Base-by-base conservation (phyloP, 257 asterid genomes). In the Thymus mandschuricus region DNA sequence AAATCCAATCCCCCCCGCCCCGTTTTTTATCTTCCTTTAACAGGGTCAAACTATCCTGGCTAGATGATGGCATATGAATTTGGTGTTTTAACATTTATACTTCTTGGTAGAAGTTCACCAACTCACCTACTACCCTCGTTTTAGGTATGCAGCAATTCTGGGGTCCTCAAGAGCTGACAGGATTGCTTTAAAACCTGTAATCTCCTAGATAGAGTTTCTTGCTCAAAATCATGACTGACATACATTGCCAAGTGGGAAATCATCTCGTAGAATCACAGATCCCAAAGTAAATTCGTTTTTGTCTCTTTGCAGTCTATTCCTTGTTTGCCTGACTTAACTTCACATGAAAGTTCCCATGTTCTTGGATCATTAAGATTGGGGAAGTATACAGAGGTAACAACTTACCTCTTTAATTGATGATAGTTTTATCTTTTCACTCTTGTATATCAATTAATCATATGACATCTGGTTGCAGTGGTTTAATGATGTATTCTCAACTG, bases 141-240 rank as follows among this genome's bases (percentile, higher is more conserved):
- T 74, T 92, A 94, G 99, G 91, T 91, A 91, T 76, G 85, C 99
- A n/a, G 96, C 98, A 71, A 92, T 95, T 77, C 81, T 89, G 81
- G 98, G 99, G 68, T 92, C 96, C 76, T 95, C 98, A 62, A 71
- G 78, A 43, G 90, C 82, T 41, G 85, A 76, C 15, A 86, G 82
- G 85, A 86, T 88, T 40, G 79, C 92, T 73, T 74, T 89, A 87
- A 87, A 68, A 67, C 99, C 98, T 61, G 99, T 95, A 95, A 84
- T 79, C 56, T 48, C 82, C 73, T 55, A 54, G 40, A 71, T 60
- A 40, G 38, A 66, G 7, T 29, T 57, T 45, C 13, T 28, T 29
- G 69, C 48, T 55, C 63, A 31, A 66, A 51, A 65, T 71, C 62
- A 58, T 28, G 44, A 60, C 15, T 65, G 43, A 71, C 55, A 44